Conservation (phyloP, 2,329 filamentous ascomycete species). For the Anisogramma anomala region DNA sequence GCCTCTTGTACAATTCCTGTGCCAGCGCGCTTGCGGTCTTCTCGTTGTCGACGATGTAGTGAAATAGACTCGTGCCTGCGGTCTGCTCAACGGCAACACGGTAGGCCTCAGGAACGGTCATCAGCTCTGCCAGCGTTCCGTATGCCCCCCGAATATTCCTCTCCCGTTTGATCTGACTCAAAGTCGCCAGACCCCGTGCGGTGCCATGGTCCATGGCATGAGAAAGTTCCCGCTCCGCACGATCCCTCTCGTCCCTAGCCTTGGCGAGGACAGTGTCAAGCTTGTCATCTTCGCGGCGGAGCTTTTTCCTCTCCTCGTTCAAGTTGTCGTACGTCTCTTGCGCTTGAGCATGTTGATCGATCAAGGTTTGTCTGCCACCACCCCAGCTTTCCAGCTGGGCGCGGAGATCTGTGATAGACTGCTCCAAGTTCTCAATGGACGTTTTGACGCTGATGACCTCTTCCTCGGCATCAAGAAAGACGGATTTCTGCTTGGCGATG, state of each 20-base stretch:
- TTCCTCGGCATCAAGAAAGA: slow-evolving; percentile 72
- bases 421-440: slow-evolving; percentile 61
- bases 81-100: slow-evolving; percentile 85
- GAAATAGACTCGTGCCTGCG: slow-evolving; percentile 83
- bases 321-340: slow-evolving; percentile 69
- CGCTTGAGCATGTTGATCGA: slow-evolving; percentile 62
- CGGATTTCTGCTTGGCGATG: slow-evolving; percentile 69
- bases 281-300: slow-evolving; percentile 83
- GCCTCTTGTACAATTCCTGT: slow-evolving; percentile 65
- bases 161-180: slow-evolving; percentile 71
- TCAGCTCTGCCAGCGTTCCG: slow-evolving; percentile 85
- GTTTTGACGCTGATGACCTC: slow-evolving; percentile 62
- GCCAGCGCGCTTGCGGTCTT: slow-evolving; percentile 74
- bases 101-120: slow-evolving; percentile 75
- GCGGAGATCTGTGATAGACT: slow-evolving; percentile 58
- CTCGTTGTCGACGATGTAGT: slow-evolving; percentile 90
- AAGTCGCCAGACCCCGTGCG: slow-evolving; percentile 72
- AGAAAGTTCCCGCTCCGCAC: slow-evolving; percentile 65
- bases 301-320: slow-evolving; percentile 73
- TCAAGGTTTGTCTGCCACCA: slow-evolving; percentile 58
- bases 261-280: slow-evolving; percentile 67
- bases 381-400: slow-evolving; percentile 68
- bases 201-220: slow-evolving; percentile 86
- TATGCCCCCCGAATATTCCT: slow-evolving; percentile 76
- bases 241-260: slow-evolving; percentile 63